Evolutionary conservation across 805 yeast species (phyloP).

Genomic region (Yarrowia phangngaensis): DNA sequence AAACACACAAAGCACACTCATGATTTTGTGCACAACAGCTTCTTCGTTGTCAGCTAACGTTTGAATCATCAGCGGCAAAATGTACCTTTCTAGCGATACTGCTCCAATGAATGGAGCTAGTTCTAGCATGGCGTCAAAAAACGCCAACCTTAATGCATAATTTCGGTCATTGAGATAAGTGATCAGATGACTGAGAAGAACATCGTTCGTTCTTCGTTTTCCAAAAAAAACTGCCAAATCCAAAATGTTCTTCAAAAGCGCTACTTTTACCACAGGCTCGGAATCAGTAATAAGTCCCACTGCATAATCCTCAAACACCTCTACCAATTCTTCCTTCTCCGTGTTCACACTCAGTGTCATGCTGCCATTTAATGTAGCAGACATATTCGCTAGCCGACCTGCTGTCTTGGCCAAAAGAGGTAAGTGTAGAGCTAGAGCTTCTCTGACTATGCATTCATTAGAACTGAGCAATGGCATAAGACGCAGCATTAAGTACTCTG

Average conservation of each 20-base stretch:
- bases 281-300: constrained; percentile 66
- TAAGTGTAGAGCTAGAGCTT: constrained; percentile 66
- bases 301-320: constrained; percentile 56
- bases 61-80: constrained; percentile 79
- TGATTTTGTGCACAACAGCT: constrained; percentile 65
- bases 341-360: constrained; percentile 31
- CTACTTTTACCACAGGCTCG: constrained; percentile 60
- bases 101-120: constrained; percentile 79
- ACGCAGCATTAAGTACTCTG: constrained; percentile 78
- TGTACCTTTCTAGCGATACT: constrained; percentile 77
- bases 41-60: constrained; percentile 82
- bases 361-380: background rate
- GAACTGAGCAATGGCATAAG: constrained; percentile 46
- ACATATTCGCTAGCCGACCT: constrained; percentile 57
- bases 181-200: constrained; percentile 82
- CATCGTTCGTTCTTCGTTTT: constrained; percentile 79
- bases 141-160: constrained; percentile 60
- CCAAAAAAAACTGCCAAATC: constrained; percentile 81
- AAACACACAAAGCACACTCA: constrained; percentile 56
- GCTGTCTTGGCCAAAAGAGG: constrained; percentile 70
- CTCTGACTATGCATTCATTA: constrained; percentile 50
- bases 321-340: constrained; percentile 46
- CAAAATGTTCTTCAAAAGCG: constrained; percentile 65
- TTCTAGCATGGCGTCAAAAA: constrained; percentile 67
- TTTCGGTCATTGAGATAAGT: constrained; percentile 84